Evolutionary conservation across 768 basidiomycete genomes (phyloP).

Genomic region (Boletus patriciae): DNA sequence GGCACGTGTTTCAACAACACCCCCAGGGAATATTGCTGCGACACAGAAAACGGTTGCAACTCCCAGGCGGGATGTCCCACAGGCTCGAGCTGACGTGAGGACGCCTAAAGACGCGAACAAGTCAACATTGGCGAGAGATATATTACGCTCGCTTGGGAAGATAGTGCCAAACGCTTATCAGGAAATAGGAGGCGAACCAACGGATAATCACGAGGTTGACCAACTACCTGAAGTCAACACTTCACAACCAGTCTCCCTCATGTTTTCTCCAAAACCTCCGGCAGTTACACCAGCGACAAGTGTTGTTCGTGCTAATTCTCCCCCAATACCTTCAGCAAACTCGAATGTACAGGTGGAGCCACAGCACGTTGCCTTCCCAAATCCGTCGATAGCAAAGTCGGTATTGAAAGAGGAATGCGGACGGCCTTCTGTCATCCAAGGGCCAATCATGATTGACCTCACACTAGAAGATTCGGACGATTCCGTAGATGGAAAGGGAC

Average conservation of each 20-base stretch:
- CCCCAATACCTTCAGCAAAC: not conserved
- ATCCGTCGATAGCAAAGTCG: not conserved
- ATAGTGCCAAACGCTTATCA: slow-evolving; percentile 6
- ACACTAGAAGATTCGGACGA: slow-evolving; percentile 26
- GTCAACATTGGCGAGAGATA: slow-evolving; percentile 53
- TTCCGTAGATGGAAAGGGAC: slow-evolving; percentile 15
- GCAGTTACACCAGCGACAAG: not conserved
- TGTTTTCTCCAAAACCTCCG: not conserved
- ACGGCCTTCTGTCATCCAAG: slow-evolving; percentile 4
- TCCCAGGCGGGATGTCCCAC: slow-evolving; percentile 5
- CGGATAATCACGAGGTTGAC: not conserved
- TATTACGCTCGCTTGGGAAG: slow-evolving; percentile 51
- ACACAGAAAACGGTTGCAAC: slow-evolving; percentile 3
- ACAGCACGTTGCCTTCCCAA: not conserved
- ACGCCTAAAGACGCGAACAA: slow-evolving; percentile 47
- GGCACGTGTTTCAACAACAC: not conserved
- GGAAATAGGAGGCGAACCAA: slow-evolving; percentile 6
- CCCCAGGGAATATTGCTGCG: not conserved
- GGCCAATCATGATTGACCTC: slow-evolving; percentile 30
- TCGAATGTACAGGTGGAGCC: not conserved
- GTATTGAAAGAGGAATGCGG: not conserved
- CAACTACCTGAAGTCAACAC: not conserved
- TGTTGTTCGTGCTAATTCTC: not conserved
- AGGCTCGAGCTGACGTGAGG: slow-evolving; percentile 6
- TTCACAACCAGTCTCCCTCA: not conserved